Base-by-base conservation (phyloP, 2,329 filamentous ascomycete genomes). In the Calonectria honghensis region DNA sequence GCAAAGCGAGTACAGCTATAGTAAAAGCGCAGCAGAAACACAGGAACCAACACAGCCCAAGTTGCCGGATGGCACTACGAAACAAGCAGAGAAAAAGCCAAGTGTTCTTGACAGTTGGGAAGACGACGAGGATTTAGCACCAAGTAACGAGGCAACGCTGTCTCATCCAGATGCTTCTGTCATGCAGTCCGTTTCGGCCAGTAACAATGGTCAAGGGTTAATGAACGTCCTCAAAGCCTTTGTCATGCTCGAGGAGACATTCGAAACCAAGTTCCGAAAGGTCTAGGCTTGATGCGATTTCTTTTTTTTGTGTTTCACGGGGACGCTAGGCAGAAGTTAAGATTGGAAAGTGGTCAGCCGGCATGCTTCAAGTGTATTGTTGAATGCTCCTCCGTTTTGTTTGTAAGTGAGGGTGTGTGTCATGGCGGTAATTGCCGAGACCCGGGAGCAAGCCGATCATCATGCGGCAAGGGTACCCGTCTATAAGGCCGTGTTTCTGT, bases 211-310 rank as follows among this genome's bases (percentile, higher is more conserved):
- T 83, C 59, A 87, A 86, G 45, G 82, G 90, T 80, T 94, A 81
- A 79, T 87, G 76, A 88, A 89, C 76, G 91, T 94, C 31, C 84
- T 93, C 18, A 88, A 86, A 78, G 91, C 91, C 1, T 93, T 94
- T 79, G 86, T 85, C 74, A 83, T 87, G 78, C 80, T 94, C 76
- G 89, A 89, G 79, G 85, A 86, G 35, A 90, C 91, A 72, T 94
- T 94, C 82, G 89, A 93, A 76, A 86, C 87, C 57, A 94, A 93
- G 85, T 94, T 94, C 83, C 87, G 81, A 80, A 89, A 89, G 79
- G 89, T 90, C 79, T 92, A 91, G 90, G 89, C 91, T 81, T 93
- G 31, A 69, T 48, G 3, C 32, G 45, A 7, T 29, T 45, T 4
- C 9, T 45, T 45, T 45, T 1, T 27, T 39, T 67, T 18, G 18